Evolutionary conservation across 2,329 filamentous ascomycete genomes (phyloP), one percentile per base, ranked within the genome.

Genomic region (Penicillium sp.): DNA sequence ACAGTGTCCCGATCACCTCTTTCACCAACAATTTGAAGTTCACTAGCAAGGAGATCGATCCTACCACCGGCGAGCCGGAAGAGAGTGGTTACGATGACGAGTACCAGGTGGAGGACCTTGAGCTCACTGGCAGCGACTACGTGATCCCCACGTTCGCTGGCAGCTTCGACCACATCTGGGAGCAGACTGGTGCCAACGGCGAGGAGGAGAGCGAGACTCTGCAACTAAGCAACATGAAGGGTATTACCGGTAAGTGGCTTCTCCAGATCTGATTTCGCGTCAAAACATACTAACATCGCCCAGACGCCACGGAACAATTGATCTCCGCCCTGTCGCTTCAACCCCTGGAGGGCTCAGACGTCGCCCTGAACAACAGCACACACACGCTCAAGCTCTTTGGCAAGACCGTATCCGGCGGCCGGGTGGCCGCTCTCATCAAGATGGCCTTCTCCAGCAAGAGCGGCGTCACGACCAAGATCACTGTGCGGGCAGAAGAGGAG

Each of bases 11-110:
- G 4, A 80, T 88, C 20, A 85, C 87, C 46, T 88, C 84, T 38
- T 95, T 99, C 74, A 90, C 89, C 60, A 99, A 97, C 74, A 79
- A 90, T 35, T 87, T 99, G 69, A 96, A 94, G 75, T 99, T 99
- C 72, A 96, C 91, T 16, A 94, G 88, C 79, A 97, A 96, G 77
- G 94, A 99, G 75, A 94, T 99, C 60, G 94, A 99, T 65, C 94
- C 94, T 5, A 88, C 88, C 24, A 96, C 90, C n/a, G 84, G 85
- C 60, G 91, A 96, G 74, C 89, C 92, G 0, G 94, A 99, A 72
- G 91, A 95, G 14, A 81, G 77, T 42, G 94, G 94, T 41, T 97
- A 97, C 71, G 92, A 97, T 47, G 94, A 99, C 67, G 94, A 99
- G 76, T 99, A 99, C 69, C 90, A 96, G 75, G 88, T 97, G 54